Evolutionary conservation across 163 green algal species (phyloP), one percentile per base, ranked within the genome.

Genomic region (Chlorella variabilis): DNA sequence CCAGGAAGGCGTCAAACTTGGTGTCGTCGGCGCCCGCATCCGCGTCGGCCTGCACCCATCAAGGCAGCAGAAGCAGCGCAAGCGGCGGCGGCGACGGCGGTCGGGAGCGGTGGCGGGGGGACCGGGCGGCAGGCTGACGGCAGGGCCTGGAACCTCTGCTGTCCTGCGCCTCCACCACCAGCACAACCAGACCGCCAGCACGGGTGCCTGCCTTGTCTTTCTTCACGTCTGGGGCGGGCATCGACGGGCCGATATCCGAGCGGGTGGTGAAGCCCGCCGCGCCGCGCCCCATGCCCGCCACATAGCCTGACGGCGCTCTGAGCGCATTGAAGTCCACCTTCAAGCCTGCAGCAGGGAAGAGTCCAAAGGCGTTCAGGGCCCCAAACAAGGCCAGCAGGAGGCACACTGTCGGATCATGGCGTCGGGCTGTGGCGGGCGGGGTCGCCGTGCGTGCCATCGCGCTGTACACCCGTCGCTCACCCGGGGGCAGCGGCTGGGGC

Each of bases 231-330:
- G 88, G 80, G 42, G 83, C 86, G 58, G 84, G 83, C 77, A 83
- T 86, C 7, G 82, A 84, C 8, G 82, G 85, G 41, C 97, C 97
- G 71, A 99, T 98, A 93, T 99, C 97, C 8, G 95, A 98, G 3
- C 97, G 94, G 4, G 97, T 99, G n/a, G 94, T 99, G 90, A 99
- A 99, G 36, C 97, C 97, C 33, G 94, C 93, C 11, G 97, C 97
- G 81, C 97, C 97, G 84, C 97, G 93, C 25, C 97, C 97, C 74
- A 99, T 75, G 49, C 97, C 97, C 21, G 97, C 89, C 8, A 99
- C 96, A 86, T 99, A 99, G 71, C 91, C 92, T 0, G 88, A 39
- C 4, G 95, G 95, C 17, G 89, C 83, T 36, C 83, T 86, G 21
- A 98, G 84, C 15, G 87, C 75, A 86, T 98, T 98, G 87, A 95